Evolutionary conservation across 208 protist species (phyloP).

Genomic region (Herpetomonas tarakana): DNA sequence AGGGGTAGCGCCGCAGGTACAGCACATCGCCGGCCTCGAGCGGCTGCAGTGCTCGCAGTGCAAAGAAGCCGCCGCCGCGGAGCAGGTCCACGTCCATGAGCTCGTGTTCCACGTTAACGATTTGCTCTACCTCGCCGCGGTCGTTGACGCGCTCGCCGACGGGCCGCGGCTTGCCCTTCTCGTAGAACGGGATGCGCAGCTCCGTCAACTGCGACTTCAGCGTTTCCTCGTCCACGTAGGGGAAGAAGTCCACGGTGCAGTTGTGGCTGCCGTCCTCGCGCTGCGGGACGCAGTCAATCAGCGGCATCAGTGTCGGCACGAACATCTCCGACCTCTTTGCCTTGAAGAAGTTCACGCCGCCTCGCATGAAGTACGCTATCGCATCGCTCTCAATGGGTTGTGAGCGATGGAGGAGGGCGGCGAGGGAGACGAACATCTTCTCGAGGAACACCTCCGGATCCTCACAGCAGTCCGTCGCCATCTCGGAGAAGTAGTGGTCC

Average conservation of each 20-base stretch:
- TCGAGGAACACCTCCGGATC: constrained; percentile 83
- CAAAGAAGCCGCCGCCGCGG: constrained; percentile 66
- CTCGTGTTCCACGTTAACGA: constrained; percentile 27
- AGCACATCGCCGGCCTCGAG: constrained; percentile 71
- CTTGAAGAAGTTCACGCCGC: constrained; percentile 84
- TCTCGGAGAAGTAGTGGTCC: constrained; percentile 81
- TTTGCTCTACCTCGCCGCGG: constrained; percentile 9
- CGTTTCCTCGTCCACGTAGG: constrained; percentile 32
- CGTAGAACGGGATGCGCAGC: constrained; percentile 29
- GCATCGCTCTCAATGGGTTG: constrained; percentile 77
- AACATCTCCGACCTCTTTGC: constrained; percentile 75
- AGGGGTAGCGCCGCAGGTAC: constrained; percentile 65
- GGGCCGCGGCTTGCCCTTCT: constrained; percentile 20
- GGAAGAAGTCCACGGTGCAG: constrained; percentile 74
- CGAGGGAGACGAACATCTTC: constrained; percentile 68
- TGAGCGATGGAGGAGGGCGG: constrained; percentile 59
- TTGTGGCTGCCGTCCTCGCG: constrained; percentile 77
- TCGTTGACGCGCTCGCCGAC: constrained; percentile 12
- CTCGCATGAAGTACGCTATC: constrained; percentile 54
- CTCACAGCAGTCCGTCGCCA: constrained; percentile 82
- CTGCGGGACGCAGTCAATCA: constrained; percentile 78
- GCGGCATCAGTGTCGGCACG: constrained; percentile 81
- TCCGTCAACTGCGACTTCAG: constrained; percentile 42
- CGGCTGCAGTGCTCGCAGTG: constrained; percentile 59
- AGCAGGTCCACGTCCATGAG: constrained; percentile 37